These are phyloP conservation scores for Trichoderma polysporum DNA, from an alignment of 2,329 filamentous ascomycete species.

Conservation along the genomic window DNA sequence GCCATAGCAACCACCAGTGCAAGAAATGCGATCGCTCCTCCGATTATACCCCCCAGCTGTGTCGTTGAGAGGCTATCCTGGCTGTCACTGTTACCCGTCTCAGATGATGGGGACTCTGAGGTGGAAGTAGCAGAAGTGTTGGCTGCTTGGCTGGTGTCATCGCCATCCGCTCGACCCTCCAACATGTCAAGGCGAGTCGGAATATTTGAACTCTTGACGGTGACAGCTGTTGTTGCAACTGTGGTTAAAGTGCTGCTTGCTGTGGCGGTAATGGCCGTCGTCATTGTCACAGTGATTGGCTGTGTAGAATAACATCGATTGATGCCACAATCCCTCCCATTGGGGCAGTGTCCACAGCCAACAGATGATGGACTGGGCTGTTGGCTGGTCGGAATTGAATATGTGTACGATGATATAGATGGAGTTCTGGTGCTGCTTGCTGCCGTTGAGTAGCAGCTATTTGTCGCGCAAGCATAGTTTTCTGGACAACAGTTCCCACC, in stretches of 20 bases:
- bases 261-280: constrained; percentile 47
- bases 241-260: constrained; percentile 41
- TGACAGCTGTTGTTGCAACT: constrained; percentile 40
- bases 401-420: constrained; percentile 35
- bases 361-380: constrained; percentile 51
- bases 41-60: constrained; percentile 54
- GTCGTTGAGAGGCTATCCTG: constrained; percentile 37
- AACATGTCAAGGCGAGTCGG: constrained; percentile 33
- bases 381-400: constrained; percentile 45
- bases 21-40: constrained; percentile 49
- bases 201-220: constrained; percentile 41
- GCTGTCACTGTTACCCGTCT: constrained; percentile 25
- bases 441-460: constrained; percentile 49
- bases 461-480: constrained; percentile 47
- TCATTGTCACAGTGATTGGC: constrained; percentile 46
- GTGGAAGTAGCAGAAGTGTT: constrained; percentile 46
- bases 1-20: constrained; percentile 47
- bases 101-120: constrained; percentile 36
- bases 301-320: constrained; percentile 50
- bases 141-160: constrained; percentile 32
- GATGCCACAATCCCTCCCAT: constrained; percentile 49
- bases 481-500: constrained; percentile 50
- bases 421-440: constrained; percentile 45
- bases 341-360: constrained; percentile 54
- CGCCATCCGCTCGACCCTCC: constrained; percentile 24